A percentile compares a stretch with the other conserved stretches of the same genome.
These are phyloP conservation scores for Leccinum subtestaceum DNA, from an alignment of 768 basidiomycete genomes.

Conservation along the genomic window DNA sequence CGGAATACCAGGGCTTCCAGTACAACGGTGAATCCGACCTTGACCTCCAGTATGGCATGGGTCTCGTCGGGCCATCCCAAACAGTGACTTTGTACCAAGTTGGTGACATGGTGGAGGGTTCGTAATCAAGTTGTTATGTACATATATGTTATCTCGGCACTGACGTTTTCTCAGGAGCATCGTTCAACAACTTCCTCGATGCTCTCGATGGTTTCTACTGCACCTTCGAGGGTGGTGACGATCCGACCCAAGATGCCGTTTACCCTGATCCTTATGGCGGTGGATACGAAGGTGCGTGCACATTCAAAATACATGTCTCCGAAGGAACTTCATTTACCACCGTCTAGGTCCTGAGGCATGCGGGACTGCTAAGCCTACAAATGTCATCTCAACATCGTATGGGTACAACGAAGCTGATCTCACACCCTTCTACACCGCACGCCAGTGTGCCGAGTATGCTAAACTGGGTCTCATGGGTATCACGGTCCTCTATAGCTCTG, in stretches of 20 bases:
- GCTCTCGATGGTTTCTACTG: slow-evolving; percentile 36
- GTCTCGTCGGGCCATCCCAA: slow-evolving; percentile 24
- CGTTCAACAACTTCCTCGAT: slow-evolving; percentile 37
- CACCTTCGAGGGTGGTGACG: slow-evolving; percentile 34
- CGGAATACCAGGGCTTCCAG: slow-evolving; percentile 19
- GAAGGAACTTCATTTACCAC: neutral
- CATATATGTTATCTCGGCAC: neutral
- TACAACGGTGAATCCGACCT: slow-evolving; percentile 33
- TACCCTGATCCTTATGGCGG: slow-evolving; percentile 25
- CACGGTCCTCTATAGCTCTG: slow-evolving; percentile 43
- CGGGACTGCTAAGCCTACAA: slow-evolving; percentile 33
- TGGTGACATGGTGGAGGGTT: slow-evolving; percentile 30
- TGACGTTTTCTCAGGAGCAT: slow-evolving; percentile 16
- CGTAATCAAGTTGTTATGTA: neutral
- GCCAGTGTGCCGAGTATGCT: slow-evolving; percentile 46
- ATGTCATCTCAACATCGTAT: slow-evolving; percentile 44
- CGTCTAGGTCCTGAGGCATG: slow-evolving; percentile 34
- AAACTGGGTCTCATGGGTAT: slow-evolving; percentile 42
- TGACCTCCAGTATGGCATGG: slow-evolving; percentile 33
- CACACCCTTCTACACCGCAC: slow-evolving; percentile 35
- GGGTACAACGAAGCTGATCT: slow-evolving; percentile 36
- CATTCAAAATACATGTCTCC: neutral
- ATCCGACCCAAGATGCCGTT: slow-evolving; percentile 24
- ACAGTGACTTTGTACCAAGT: slow-evolving; percentile 32
- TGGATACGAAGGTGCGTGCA: slow-evolving; percentile 21